A percentile compares a stretch with the other conserved stretches of the same genome.
These are phyloP conservation scores for Colletotrichum kahawae DNA, from an alignment of 2,329 filamentous ascomycete genomes.

Conservation along the genomic window DNA sequence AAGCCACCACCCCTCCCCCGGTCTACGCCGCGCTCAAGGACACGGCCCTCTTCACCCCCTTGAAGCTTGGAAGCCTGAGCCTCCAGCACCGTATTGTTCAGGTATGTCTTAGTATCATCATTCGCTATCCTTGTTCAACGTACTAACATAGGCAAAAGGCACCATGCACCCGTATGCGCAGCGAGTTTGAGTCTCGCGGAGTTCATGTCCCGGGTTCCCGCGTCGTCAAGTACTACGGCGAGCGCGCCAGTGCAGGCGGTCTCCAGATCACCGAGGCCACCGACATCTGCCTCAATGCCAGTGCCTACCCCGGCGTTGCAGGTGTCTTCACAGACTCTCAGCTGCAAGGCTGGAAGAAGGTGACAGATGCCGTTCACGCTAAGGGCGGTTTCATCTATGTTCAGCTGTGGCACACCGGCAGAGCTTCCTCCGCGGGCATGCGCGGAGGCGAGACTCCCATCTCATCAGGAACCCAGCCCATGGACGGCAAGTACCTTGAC, in stretches of 20 bases:
- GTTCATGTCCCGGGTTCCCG: constrained; percentile 34
- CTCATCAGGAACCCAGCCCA: constrained; percentile 43
- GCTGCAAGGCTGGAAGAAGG: constrained; percentile 57
- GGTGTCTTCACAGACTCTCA: constrained; percentile 34
- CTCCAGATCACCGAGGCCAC: constrained; percentile 35
- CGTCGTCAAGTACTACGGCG: constrained; percentile 34
- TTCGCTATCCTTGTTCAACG: background rate
- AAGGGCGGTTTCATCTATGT: constrained; percentile 65
- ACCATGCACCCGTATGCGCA: constrained; percentile 27
- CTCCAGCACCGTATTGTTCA: constrained; percentile 42
- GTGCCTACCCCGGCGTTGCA: constrained; percentile 32
- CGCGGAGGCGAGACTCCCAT: constrained; percentile 28
- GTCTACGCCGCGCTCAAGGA: constrained; percentile 8
- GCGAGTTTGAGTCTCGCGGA: constrained; percentile 34
- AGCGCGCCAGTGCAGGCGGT: constrained; percentile 36
- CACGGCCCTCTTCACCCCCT: constrained; percentile 36
- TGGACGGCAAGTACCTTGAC: constrained; percentile 28
- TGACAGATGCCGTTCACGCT: constrained; percentile 67
- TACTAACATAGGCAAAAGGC: background rate
- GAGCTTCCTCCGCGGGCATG: constrained; percentile 40
- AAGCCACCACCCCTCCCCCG: constrained; percentile 11
- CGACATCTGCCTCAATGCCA: constrained; percentile 31
- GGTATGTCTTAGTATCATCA: constrained; percentile 19
- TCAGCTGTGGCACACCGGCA: constrained; percentile 68
- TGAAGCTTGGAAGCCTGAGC: constrained; percentile 35